phyloP scores from a whole-genome alignment of 768 basidiomycete species.

The Auriscalpium microsporum region DNA sequence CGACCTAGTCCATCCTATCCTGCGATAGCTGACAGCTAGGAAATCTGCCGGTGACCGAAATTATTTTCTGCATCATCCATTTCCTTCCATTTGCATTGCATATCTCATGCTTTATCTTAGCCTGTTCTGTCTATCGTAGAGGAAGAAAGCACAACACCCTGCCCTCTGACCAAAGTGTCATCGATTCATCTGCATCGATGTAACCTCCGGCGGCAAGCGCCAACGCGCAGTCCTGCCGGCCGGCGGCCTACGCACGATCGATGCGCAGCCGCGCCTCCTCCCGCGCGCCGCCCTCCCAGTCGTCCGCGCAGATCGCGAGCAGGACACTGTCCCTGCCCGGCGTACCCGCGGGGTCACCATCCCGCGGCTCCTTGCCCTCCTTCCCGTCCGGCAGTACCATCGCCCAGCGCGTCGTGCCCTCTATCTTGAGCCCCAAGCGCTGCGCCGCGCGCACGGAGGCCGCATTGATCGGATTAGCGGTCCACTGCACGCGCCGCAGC shows the following conservation, averaged over 20 bases:
- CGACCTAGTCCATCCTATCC: no score
- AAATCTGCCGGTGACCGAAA: no score
- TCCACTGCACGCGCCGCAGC: conserved; percentile 40
- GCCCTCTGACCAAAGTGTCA: no score
- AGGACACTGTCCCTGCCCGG: conserved; percentile 39
- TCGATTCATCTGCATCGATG: no score
- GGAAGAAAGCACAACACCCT: no score
- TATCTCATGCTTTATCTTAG: no score
- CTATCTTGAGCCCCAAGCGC: conserved; percentile 39
- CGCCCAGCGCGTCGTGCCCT: conserved; percentile 34
- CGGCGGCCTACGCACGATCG: background rate
- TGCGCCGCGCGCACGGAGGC: conserved; percentile 31
- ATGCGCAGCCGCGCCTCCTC: conserved; percentile 29
- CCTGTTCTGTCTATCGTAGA: no score
- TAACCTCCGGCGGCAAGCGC: no score
- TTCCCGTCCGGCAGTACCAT: conserved; percentile 18
- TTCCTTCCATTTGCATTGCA: no score
- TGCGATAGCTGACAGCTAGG: no score
- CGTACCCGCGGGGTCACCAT: conserved; percentile 22
- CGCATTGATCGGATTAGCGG: conserved; percentile 28
- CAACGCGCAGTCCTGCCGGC: no score
- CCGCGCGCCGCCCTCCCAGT: conserved; percentile 41
- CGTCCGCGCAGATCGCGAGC: conserved; percentile 52
- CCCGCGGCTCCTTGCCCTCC: conserved; percentile 8
- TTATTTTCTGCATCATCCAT: no score